Evolutionary conservation across 164 flowering plant genomes (phyloP).

Genomic region (Pachysandra terminalis): DNA sequence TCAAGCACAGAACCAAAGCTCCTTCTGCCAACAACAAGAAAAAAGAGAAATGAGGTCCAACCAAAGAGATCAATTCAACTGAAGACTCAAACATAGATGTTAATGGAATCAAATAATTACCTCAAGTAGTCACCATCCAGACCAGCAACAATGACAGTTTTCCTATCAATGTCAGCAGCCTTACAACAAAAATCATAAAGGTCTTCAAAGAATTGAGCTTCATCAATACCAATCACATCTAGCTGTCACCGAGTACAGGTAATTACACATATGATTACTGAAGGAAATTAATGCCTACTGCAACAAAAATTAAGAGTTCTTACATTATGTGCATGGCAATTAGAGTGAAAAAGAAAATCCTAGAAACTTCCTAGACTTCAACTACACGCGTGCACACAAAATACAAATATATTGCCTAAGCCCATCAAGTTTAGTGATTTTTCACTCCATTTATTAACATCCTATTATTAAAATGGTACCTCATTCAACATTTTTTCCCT

Average conservation of each 20-base stretch:
- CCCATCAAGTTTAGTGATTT: no score
- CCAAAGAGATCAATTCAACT: not conserved
- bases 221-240: conserved; percentile 97
- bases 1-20: conserved; percentile 91
- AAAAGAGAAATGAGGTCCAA: not conserved
- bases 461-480: no score
- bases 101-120: conserved; percentile 21
- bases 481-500: no score
- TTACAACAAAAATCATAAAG: conserved; percentile 84
- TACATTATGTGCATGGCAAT: no score
- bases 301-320: no score
- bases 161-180: conserved; percentile 89
- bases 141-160: conserved; percentile 79
- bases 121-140: conserved; percentile 95
- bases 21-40: conserved; percentile 44
- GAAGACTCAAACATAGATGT: not conserved
- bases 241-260: conserved; percentile 37
- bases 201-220: conserved; percentile 92
- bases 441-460: no score
- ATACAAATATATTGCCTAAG: no score
- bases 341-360: no score
- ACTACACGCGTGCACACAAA: no score
- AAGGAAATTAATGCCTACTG: no score
- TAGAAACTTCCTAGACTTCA: no score
- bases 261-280: no score